Evolutionary conservation across 1,284 basidiomycete genomes (phyloP).

Genomic region (Mycosarcoma mackinlayi): DNA sequence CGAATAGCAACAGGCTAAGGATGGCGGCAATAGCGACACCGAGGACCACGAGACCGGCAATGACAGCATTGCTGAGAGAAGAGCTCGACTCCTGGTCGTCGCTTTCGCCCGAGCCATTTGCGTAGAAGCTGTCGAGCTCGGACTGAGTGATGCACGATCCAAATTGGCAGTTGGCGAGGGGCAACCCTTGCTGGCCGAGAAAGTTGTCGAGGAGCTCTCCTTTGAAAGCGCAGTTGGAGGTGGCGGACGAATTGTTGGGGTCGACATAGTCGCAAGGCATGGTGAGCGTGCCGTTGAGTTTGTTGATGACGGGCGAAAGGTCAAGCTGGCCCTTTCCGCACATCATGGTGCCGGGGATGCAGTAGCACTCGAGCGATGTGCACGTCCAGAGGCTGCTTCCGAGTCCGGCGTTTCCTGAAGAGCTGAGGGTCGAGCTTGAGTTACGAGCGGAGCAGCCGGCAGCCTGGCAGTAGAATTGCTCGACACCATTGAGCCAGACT

Average conservation of each 20-base stretch:
- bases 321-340: slow-evolving; percentile 46
- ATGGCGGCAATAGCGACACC: slow-evolving; percentile 41
- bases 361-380: slow-evolving; percentile 52
- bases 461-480: slow-evolving; percentile 63
- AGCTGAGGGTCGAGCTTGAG: slow-evolving; percentile 28
- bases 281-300: slow-evolving; percentile 49
- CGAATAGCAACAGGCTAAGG: slow-evolving; percentile 28
- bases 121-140: slow-evolving; percentile 42
- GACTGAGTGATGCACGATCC: slow-evolving; percentile 53
- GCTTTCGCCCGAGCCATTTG: slow-evolving; percentile 23
- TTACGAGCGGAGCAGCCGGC: slow-evolving; percentile 44
- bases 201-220: slow-evolving; percentile 47
- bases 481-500: slow-evolving; percentile 55
- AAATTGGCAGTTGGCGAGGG: slow-evolving; percentile 45
- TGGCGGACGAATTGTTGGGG: slow-evolving; percentile 34
- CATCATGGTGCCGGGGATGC: slow-evolving; percentile 51
- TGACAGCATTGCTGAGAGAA: slow-evolving; percentile 45
- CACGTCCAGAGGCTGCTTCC: slow-evolving; percentile 53
- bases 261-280: slow-evolving; percentile 61
- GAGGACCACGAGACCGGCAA: slow-evolving; percentile 54
- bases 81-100: slow-evolving; percentile 3
- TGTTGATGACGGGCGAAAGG: slow-evolving; percentile 50
- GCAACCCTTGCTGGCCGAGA: slow-evolving; percentile 50
- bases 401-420: slow-evolving; percentile 12
- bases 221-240: slow-evolving; percentile 44